phyloP scores from a whole-genome alignment of 2,329 filamentous ascomycete genomes.

The Fusarium luffae region DNA sequence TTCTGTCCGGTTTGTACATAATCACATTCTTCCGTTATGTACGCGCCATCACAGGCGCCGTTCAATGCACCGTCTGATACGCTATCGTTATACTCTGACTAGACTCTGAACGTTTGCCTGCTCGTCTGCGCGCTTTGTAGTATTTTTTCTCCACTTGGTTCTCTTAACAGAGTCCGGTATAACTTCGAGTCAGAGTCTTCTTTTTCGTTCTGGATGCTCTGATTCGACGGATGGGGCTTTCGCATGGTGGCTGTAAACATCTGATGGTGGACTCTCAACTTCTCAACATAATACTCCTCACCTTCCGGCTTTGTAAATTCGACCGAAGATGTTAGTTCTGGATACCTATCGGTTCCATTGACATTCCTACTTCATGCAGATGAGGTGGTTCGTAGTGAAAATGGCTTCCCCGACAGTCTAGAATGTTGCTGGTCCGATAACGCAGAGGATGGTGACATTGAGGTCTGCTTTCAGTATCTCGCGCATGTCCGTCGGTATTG shows the following conservation, averaged over 20 bases:
- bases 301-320: conserved; percentile 17
- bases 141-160: conserved; percentile 21
- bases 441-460: background rate
- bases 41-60: conserved; percentile 32
- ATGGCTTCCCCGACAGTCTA: background rate
- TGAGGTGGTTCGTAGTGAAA: conserved; percentile 1
- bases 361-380: conserved; percentile 19
- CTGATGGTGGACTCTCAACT: conserved; percentile 3
- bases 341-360: background rate
- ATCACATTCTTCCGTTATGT: conserved; percentile 36
- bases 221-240: conserved; percentile 14
- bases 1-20: background rate
- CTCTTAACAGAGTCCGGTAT: conserved; percentile 12
- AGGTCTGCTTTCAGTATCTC: background rate
- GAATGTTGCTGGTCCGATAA: conserved; percentile 6
- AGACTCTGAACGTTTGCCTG: conserved; percentile 13
- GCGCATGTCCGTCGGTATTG: background rate
- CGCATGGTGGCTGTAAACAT: conserved; percentile 6
- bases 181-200: conserved; percentile 26
- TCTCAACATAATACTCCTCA: conserved; percentile 4
- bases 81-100: conserved; percentile 11
- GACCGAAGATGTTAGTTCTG: conserved; percentile 4
- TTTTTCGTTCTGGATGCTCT: background rate
- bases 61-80: conserved; percentile 28
- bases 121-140: background rate